These are phyloP conservation scores for Macrolepiota albuminosa DNA, from an alignment of 768 basidiomycete species.

Conservation along the genomic window DNA sequence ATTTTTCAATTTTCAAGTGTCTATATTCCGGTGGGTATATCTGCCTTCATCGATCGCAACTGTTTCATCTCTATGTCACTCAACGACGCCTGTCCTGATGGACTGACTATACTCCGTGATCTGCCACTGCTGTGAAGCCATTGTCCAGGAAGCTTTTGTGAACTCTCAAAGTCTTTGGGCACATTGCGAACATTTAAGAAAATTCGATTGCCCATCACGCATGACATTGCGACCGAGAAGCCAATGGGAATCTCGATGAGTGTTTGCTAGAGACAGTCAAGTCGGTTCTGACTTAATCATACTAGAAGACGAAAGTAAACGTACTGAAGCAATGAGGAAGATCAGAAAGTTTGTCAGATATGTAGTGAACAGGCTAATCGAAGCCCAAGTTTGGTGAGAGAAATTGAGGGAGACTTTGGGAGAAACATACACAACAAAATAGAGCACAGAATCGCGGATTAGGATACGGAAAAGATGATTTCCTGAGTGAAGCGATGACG, in stretches of 20 bases:
- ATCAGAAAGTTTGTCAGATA: constrained; percentile 47
- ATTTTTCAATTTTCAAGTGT: neutral
- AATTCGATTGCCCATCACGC: constrained; percentile 52
- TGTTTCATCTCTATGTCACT: constrained; percentile 29
- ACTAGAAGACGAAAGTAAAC: neutral
- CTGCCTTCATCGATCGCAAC: constrained; percentile 27
- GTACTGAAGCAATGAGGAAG: constrained; percentile 31
- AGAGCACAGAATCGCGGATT: constrained; percentile 51
- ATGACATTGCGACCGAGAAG: constrained; percentile 55
- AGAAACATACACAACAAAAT: constrained; percentile 49
- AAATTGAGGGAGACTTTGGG: neutral
- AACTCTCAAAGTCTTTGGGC: constrained; percentile 22
- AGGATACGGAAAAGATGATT: constrained; percentile 42
- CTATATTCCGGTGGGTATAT: constrained; percentile 2
- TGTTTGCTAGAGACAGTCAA: constrained; percentile 20
- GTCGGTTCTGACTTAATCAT: neutral
- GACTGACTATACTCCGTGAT: constrained; percentile 1
- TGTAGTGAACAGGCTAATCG: constrained; percentile 46
- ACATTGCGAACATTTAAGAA: constrained; percentile 49
- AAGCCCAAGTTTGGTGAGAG: neutral
- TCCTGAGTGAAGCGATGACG: constrained; percentile 37
- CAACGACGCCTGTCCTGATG: constrained; percentile 13
- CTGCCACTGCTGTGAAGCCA: neutral
- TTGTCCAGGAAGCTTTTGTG: neutral
- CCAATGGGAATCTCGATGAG: constrained; percentile 52